Percentiles rank a stretch among this genome's conserved stretches.
Evolutionary conservation across 2,329 filamentous ascomycete species (phyloP).

Genomic region (Clarireedia monteithiana): DNA sequence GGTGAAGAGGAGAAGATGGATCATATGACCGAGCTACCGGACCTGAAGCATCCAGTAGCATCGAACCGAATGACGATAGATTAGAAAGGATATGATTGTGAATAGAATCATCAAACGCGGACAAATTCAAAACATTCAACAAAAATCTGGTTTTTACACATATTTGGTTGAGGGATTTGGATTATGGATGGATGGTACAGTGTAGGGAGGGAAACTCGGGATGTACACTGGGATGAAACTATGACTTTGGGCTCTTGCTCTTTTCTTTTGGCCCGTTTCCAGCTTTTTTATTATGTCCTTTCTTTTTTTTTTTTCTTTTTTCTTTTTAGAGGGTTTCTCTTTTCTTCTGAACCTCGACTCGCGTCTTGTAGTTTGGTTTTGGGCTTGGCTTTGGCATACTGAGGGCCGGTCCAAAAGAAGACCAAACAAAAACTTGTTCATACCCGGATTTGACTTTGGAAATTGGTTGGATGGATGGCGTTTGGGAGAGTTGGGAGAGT

Average conservation of each 20-base stretch:
- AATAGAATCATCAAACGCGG: not conserved
- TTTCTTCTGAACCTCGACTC: not conserved
- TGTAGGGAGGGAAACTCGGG: not conserved
- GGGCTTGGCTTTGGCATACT: not conserved
- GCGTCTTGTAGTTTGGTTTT: not conserved
- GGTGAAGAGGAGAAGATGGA: slow-evolving; percentile 42
- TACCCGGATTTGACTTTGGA: not conserved
- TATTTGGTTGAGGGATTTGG: not conserved
- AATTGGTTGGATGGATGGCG: not conserved
- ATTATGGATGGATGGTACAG: not conserved
- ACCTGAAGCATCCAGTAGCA: slow-evolving; percentile 32
- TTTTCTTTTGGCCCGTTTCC: not conserved
- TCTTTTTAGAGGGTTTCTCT: not conserved
- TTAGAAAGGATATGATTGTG: slow-evolving; percentile 17
- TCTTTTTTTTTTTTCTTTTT: not conserved
- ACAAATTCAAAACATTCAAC: not conserved
- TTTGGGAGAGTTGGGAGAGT: not conserved
- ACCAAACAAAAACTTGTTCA: not conserved
- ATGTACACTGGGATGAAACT: not conserved
- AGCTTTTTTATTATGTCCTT: not conserved
- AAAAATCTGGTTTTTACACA: not conserved
- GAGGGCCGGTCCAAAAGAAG: not conserved
- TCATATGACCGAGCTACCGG: slow-evolving; percentile 39
- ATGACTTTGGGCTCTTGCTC: not conserved
- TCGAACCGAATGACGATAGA: slow-evolving; percentile 43